Evolutionary conservation across 2,329 filamentous ascomycete genomes (phyloP).

Genomic region (Bipolaris cookei): DNA sequence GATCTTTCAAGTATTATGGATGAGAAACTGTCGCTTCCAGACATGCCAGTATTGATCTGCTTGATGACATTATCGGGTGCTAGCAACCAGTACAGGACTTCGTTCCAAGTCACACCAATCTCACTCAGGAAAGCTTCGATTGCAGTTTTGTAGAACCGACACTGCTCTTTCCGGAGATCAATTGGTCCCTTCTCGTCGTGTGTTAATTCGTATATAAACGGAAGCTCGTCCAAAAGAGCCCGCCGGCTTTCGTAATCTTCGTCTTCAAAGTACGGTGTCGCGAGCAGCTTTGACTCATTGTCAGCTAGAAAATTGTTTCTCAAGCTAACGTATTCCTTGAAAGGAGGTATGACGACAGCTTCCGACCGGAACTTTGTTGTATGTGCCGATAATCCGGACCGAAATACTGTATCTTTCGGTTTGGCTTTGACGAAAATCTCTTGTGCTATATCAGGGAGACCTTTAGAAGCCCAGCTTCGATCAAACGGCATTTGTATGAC

Average conservation of each 20-base stretch:
- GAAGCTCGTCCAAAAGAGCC: constrained; percentile 35
- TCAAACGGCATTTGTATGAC: constrained; percentile 22
- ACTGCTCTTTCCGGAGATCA: constrained; percentile 45
- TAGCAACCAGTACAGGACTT: constrained; percentile 51
- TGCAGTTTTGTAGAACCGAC: constrained; percentile 45
- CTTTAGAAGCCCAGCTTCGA: constrained; percentile 2
- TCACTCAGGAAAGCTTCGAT: constrained; percentile 46
- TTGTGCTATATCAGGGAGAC: constrained; percentile 19
- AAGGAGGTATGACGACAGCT: constrained; percentile 42
- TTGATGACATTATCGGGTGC: constrained; percentile 29
- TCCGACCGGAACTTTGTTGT: constrained; percentile 27
- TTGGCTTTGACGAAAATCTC: constrained; percentile 24
- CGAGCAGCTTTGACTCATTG: constrained; percentile 51
- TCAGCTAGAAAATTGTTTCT: constrained; percentile 51
- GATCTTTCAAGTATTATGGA: constrained; percentile 26
- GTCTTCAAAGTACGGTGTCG: constrained; percentile 46
- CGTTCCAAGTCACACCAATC: constrained; percentile 45
- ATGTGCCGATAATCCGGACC: constrained; percentile 13
- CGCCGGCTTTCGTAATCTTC: constrained; percentile 22
- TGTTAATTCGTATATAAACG: constrained; percentile 37
- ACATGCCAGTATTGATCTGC: constrained; percentile 16
- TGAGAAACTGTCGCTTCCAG: constrained; percentile 14
- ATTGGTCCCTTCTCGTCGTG: constrained; percentile 33
- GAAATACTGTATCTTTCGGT: constrained; percentile 15
- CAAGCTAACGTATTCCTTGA: constrained; percentile 52